phyloP scores from a whole-genome alignment of 2,329 filamentous ascomycete genomes.

The Curvularia sp. region DNA sequence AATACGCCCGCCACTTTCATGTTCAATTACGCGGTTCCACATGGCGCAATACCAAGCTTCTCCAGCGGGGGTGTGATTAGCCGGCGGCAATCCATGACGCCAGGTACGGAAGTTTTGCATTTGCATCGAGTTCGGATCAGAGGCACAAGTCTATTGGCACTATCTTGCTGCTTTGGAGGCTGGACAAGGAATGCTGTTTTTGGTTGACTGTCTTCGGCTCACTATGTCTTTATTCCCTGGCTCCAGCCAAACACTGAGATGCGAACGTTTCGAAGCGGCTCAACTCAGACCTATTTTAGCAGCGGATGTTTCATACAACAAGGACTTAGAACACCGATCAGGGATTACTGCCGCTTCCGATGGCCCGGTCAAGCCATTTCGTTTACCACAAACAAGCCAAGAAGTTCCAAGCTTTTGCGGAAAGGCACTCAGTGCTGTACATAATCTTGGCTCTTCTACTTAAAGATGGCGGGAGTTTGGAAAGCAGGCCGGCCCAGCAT shows the following conservation, averaged over 20 bases:
- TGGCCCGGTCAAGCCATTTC: slow-evolving; percentile 28
- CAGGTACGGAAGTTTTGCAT: slow-evolving; percentile 5
- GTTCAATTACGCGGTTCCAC: slow-evolving; percentile 10
- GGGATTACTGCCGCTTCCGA: slow-evolving; percentile 13
- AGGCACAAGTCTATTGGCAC: slow-evolving; percentile 7
- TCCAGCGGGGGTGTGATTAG: slow-evolving; percentile 26
- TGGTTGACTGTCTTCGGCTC: background rate
- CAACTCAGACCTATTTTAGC: too few relatives aligned
- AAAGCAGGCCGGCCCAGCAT: background rate
- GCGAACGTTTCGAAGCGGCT: background rate
- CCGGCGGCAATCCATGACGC: slow-evolving; percentile 31
- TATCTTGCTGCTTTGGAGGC: background rate
- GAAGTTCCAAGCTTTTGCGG: slow-evolving; percentile 27
- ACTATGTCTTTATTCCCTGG: too few relatives aligned
- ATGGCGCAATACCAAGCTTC: slow-evolving; percentile 15
- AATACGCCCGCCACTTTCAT: slow-evolving; percentile 1
- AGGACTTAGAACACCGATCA: background rate
- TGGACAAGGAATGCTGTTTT: too few relatives aligned
- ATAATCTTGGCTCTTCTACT: slow-evolving; percentile 21
- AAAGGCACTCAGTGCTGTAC: slow-evolving; percentile 9
- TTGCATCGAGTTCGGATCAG: slow-evolving; percentile 26
- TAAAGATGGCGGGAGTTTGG: slow-evolving; percentile 18
- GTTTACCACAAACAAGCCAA: slow-evolving; percentile 44
- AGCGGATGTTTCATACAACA: background rate
- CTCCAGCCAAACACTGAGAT: background rate